Conservation (phyloP, 2,329 filamentous ascomycete species). For the Taxawa tesnikishii region DNA sequence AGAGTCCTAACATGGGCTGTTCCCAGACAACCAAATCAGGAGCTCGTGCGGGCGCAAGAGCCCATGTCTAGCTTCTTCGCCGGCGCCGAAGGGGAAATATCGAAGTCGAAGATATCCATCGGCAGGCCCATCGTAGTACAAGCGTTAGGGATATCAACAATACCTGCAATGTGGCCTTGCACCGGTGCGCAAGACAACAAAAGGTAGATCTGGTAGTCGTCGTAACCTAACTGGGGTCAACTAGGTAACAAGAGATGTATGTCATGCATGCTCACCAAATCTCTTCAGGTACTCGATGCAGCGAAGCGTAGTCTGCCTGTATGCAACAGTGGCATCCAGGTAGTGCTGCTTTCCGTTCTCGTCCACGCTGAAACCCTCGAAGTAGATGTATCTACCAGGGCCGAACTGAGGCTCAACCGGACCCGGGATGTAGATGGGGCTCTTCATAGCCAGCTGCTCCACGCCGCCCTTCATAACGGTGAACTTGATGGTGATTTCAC, state of each 20-base stretch:
- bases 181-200: conserved; percentile 76
- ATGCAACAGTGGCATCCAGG: conserved; percentile 75
- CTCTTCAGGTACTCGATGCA: conserved; percentile 69
- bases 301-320: conserved; percentile 66
- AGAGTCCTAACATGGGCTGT: too few relatives aligned
- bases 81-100: conserved; percentile 58
- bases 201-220: conserved; percentile 72
- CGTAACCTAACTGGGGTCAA: conserved; percentile 32
- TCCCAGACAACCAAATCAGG: too few relatives aligned
- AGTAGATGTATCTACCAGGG: conserved; percentile 68
- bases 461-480: conserved; percentile 75
- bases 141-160: conserved; percentile 83
- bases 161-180: conserved; percentile 77
- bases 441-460: conserved; percentile 61
- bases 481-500: conserved; percentile 82
- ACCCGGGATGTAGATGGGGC: conserved; percentile 73
- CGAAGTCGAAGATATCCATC: conserved; percentile 92
- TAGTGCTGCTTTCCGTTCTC: conserved; percentile 82
- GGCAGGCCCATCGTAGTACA: conserved; percentile 82
- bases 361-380: conserved; percentile 85
- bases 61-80: conserved; percentile 57
- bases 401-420: conserved; percentile 83
- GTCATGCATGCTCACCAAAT: conserved; percentile 39
- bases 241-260: too few relatives aligned
- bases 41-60: conserved; percentile 51